phyloP scores from a whole-genome alignment of 108 stramenopile genomes.

The Heterococcus sp. region DNA sequence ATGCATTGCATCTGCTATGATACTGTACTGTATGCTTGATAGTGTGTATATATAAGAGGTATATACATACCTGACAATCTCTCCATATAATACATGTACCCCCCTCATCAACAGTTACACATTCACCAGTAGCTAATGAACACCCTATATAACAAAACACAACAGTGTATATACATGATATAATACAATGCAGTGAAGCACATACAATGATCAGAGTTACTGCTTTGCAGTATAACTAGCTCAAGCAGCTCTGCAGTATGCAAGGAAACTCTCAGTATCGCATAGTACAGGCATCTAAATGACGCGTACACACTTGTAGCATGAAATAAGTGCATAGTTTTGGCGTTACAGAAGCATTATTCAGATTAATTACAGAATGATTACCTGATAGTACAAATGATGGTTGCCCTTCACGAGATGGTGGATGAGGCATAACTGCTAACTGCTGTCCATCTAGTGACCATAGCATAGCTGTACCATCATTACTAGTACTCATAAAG shows the following conservation, averaged over 20 bases:
- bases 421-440: conserved; percentile 30
- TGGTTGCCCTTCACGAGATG: conserved; percentile 17
- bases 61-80: conserved; percentile 1
- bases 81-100: conserved; percentile 35
- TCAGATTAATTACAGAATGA: no score
- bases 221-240: no score
- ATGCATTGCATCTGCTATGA: no score
- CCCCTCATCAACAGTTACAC: conserved; percentile 32
- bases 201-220: neutral
- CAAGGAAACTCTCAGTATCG: no score
- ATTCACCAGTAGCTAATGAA: conserved; percentile 18
- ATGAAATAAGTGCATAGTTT: no score
- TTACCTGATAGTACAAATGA: conserved; percentile 34
- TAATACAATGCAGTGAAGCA: neutral
- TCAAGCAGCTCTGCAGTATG: no score
- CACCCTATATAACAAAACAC: conserved; percentile 1
- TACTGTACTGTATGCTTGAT: neutral
- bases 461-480: conserved; percentile 35
- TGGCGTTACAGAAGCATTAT: no score
- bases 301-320: no score
- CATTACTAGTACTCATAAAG: conserved; percentile 43
- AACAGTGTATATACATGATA: neutral
- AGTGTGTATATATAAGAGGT: neutral
- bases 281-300: no score
- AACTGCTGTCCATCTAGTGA: conserved; percentile 13